Percentiles rank a stretch among this genome's conserved stretches.
phyloP scores from a whole-genome alignment of 2,329 filamentous ascomycete genomes.

The Reticulascus tulasneorum region DNA sequence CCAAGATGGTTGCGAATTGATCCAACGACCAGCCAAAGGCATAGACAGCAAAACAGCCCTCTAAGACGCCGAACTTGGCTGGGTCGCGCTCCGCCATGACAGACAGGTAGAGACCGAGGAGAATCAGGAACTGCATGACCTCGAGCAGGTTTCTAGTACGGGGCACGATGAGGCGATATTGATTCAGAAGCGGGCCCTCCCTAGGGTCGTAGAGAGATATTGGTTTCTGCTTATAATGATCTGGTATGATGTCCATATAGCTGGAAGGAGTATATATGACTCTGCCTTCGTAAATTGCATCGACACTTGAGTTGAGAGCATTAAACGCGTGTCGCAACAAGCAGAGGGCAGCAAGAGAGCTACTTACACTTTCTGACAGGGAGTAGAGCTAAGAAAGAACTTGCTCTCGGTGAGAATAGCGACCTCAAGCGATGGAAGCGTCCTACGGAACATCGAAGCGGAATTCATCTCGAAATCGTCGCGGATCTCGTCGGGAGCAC shows the following conservation, averaged over 20 bases:
- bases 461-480: constrained; percentile 49
- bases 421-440: constrained; percentile 74
- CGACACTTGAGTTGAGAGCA: constrained; percentile 65
- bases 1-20: constrained; percentile 71
- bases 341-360: neutral
- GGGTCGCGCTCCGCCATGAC: constrained; percentile 68
- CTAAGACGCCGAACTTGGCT: constrained; percentile 50
- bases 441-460: constrained; percentile 49
- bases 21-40: constrained; percentile 76
- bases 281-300: constrained; percentile 76
- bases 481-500: constrained; percentile 65
- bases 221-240: constrained; percentile 79
- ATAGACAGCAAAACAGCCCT: constrained; percentile 68
- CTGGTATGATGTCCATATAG: constrained; percentile 79
- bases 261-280: constrained; percentile 79
- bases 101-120: constrained; percentile 65
- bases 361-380: constrained; percentile 68
- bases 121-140: constrained; percentile 65
- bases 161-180: constrained; percentile 80
- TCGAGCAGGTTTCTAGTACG: constrained; percentile 74
- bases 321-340: constrained; percentile 46
- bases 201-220: constrained; percentile 78
- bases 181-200: constrained; percentile 72
- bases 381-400: constrained; percentile 69
- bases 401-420: constrained; percentile 82